Base-by-base conservation (phyloP, 371 early-diverging fungal genomes). In the Chytridium lagenaria region DNA sequence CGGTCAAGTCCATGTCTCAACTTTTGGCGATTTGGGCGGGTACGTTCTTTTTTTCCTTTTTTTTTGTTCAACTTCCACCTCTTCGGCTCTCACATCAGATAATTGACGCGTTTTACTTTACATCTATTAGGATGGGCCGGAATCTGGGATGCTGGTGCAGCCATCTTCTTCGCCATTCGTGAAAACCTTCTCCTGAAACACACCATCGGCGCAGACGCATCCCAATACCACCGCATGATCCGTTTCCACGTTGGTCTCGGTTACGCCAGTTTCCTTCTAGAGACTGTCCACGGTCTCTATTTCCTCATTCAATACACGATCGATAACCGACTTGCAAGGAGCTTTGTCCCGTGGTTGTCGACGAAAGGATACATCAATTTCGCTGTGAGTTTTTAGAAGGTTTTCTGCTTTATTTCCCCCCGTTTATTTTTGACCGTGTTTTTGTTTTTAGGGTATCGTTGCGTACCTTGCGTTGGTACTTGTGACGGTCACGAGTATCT, bases 81-180 rank as follows among this genome's bases (percentile, higher is more conserved):
- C 38, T 26, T 26, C 38, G 34, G 1, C 1, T 16, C 64, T 10
- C 38, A 5, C 28, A n/a, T n/a, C n/a, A 1, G 1, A 22, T n/a
- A n/a, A 31, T 38, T 37, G 39, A 2, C 64, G 19, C 38, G 7
- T 2, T 23, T 5, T 19, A 33, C 38, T 3, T 19, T 3, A 7
- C 38, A 34, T 22, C 31, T 31, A 22, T 10, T 59, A 71, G 76
- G 61, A 40, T 34, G 19, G 33, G 76, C 76, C 1, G 76, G 76
- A 7, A n/a, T 75, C 51, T 76, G 77, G 77, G 64, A 72, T 33
- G 74, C 64, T n/a, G 74, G 26, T 1, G 3, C 68, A 30, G 50
- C 65, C 2, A 75, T 76, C 66, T 2, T 73, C 23, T 72, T 76
- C 38, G 72, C 39, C 36, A 30, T 72, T 36, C 77, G 77, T 40